phyloP scores from a whole-genome alignment of 148 eudicot species.

The Fallopia convolvulus region DNA sequence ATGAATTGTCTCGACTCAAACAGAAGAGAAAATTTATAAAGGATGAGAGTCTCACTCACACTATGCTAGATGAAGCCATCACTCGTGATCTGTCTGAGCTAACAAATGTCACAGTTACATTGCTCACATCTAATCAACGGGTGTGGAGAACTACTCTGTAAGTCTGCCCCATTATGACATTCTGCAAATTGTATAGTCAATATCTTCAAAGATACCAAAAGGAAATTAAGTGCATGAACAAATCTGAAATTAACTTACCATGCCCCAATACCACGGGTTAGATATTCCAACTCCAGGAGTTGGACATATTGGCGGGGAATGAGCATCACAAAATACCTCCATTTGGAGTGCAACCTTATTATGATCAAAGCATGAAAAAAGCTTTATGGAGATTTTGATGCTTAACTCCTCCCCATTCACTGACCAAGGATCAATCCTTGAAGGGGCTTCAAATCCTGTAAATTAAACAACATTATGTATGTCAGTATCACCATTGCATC shows the following conservation, averaged over 20 bases:
- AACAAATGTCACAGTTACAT: slow-evolving; percentile 17
- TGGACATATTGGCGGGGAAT: slow-evolving; percentile 9
- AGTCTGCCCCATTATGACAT: slow-evolving; percentile 22
- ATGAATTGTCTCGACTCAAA: too few relatives aligned
- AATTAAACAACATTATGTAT: too few relatives aligned
- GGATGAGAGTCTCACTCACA: slow-evolving; percentile 16
- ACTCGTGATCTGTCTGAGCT: slow-evolving; percentile 19
- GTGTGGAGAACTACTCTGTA: slow-evolving; percentile 21
- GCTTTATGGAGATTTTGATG: slow-evolving; percentile 18
- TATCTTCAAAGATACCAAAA: too few relatives aligned
- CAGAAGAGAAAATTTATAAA: neutral
- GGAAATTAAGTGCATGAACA: too few relatives aligned
- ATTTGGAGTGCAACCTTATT: slow-evolving; percentile 31
- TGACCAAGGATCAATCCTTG: slow-evolving; percentile 30
- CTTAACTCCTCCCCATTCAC: slow-evolving; percentile 19
- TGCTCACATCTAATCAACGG: slow-evolving; percentile 14
- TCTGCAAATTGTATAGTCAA: slow-evolving; percentile 12
- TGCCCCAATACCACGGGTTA: slow-evolving; percentile 41
- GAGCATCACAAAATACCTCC: slow-evolving; percentile 24
- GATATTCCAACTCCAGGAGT: slow-evolving; percentile 33
- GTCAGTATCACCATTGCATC: too few relatives aligned
- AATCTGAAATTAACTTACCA: slow-evolving; percentile 22
- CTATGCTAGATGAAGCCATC: slow-evolving; percentile 14
- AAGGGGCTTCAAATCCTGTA: slow-evolving; percentile 32
- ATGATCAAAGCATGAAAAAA: slow-evolving; percentile 20